Evolutionary conservation across 1,284 basidiomycete genomes (phyloP).

Genomic region (Pisolithus thermaeus): DNA sequence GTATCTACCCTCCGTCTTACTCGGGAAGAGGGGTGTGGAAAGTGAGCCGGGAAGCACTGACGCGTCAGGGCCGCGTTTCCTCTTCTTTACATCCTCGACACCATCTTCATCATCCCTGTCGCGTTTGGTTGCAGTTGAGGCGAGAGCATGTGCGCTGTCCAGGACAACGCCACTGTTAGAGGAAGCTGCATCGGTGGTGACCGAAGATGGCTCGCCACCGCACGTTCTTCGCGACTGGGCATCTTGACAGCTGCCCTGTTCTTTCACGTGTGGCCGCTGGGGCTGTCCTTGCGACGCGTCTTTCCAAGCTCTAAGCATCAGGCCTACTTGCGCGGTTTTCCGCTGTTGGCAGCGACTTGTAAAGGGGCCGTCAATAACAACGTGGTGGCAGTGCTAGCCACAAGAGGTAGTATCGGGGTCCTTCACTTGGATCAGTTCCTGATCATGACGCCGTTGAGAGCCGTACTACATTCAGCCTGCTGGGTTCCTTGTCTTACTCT

Average conservation of each 20-base stretch:
- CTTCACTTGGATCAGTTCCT: too few relatives aligned
- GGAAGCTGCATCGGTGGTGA: constrained; percentile 27
- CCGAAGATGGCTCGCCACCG: constrained; percentile 23
- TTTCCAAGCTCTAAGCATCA: constrained; percentile 53
- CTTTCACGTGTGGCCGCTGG: constrained; percentile 9
- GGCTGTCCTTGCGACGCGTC: constrained; percentile 38
- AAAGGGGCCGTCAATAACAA: too few relatives aligned
- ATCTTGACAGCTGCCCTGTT: constrained; percentile 23
- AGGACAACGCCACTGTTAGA: constrained; percentile 19
- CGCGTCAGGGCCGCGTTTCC: not conserved
- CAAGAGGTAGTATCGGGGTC: too few relatives aligned
- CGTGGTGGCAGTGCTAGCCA: too few relatives aligned
- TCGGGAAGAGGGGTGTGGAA: not conserved
- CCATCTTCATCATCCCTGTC: constrained; percentile 7
- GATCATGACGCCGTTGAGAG: too few relatives aligned
- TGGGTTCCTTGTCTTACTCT: not conserved
- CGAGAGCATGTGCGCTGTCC: constrained; percentile 15
- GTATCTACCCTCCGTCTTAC: constrained; percentile 10
- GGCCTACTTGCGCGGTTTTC: not conserved
- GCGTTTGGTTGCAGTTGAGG: constrained; percentile 12
- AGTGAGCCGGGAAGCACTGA: not conserved
- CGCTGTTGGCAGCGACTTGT: too few relatives aligned
- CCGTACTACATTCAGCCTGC: too few relatives aligned
- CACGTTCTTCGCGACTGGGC: constrained; percentile 28
- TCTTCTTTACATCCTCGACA: not conserved